Base-by-base conservation (phyloP, 2,329 filamentous ascomycete species). In the Botrytis tulipae region DNA sequence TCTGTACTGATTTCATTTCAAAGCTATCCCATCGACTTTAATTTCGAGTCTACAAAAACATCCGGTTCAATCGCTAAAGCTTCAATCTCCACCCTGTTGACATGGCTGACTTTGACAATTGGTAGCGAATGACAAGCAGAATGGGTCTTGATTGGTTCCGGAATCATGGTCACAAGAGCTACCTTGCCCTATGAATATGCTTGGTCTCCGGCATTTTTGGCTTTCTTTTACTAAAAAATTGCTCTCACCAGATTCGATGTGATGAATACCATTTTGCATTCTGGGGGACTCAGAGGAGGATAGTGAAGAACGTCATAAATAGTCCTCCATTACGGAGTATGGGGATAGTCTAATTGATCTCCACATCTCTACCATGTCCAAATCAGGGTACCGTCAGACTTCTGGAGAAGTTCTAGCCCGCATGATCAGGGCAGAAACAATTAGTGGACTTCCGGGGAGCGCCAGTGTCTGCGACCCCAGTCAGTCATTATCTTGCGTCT, bases 101-200 rank as follows among this genome's bases (percentile, higher is more conserved):
- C 48, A 69, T 29, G 35, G 51, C 35, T 20, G 51, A 60, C 37
- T 60, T 70, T 44, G 12, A 51, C 16, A 60, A 22, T 32, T 29
- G 42, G 32, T 42, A 40, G n/a, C 32, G 54, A 54, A 62, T 70
- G 68, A 70, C 57, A 46, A 46, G 42, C 20, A 37, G 14, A 12
- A n/a, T 20, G 54, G 22, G 14, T 29, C 60, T 14, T 70, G 42
- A 70, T 70, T 61, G 51, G 67, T 60, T 61, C 37, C 54, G 20
- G 44, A 35, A 6, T 20, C 37, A 61, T 70, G 37, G 44, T 70
- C 68, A 70, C 68, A 61, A 60, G 68, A 62, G 67, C 66, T 54
- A 42, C 18, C 37, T 32, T 40, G 6, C 66, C 66, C 48, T n/a
- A 57, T 48, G 66, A 57, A 57, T 51, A 59, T 69, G 66, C 48